Base-by-base conservation (phyloP, 345 rosid species). In the Sonneratia caseolaris region DNA sequence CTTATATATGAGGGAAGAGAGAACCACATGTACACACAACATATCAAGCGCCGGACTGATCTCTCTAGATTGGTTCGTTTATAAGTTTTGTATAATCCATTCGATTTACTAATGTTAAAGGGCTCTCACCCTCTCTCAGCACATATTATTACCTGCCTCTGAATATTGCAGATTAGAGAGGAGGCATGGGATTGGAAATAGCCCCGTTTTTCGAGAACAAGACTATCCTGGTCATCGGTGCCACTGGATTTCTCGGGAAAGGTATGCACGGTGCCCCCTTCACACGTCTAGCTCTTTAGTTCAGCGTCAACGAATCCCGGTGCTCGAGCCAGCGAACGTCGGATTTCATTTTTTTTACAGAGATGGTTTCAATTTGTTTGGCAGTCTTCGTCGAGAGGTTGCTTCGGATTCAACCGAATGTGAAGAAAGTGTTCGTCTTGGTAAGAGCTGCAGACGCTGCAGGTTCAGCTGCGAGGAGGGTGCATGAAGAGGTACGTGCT, bases 381-480 rank as follows among this genome's bases (percentile, higher is more conserved):
- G 35, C 49, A 74, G 76, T 74, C 42, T 74, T 68, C 32, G 24
- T 68, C 68, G 76, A 74, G 72, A 68, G 68, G 38, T 22, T 68
- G 9, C 72, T 74, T 18, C 42, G 68, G 40, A 36, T 74, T 56
- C 76, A 74, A 36, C 76, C 76, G 32, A 45, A 74, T 42, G 68
- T 74, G 57, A 59, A 45, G 36, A 68, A 68, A 43, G 43, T 68
- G 0, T 74, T 55, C 19, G 11, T 74, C 43, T 57, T 74, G 9
- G n/a, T 74, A 5, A 57, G 72, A 68, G 76, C 72, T 15, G 6
- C 16, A 24, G 76, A 74, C 47, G 1, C 32, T 27, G 13, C 38
- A 13, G 13, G 7, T 5, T 15, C 37, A 0, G 62, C 68, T 0
- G n/a, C 62, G 0, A 36, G 13, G 12, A 42, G 76, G n/a, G 11